Percentiles rank a stretch among this genome's conserved stretches.
These are phyloP conservation scores for Gossypium gossypioides DNA, from an alignment of 441 rosid genomes.

Conservation along the genomic window DNA sequence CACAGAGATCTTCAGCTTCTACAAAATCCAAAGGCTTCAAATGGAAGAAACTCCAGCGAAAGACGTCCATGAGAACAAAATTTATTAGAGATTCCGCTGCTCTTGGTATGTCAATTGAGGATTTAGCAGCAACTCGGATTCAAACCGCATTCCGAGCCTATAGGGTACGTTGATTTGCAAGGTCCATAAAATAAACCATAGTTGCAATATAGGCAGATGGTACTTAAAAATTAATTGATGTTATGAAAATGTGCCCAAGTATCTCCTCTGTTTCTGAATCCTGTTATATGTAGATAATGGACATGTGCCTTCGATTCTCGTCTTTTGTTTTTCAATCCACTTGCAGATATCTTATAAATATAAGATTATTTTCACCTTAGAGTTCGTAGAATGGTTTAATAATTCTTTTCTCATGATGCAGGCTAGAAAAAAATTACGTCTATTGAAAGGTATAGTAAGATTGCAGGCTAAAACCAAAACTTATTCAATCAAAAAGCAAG, in stretches of 20 bases:
- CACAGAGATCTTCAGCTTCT: slow-evolving; percentile 43
- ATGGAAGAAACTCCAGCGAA: slow-evolving; percentile 36
- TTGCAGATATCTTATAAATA: neutral
- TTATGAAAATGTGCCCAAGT: neutral
- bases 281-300: neutral
- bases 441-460: slow-evolving; percentile 51
- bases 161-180: slow-evolving; percentile 33
- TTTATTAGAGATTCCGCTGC: slow-evolving; percentile 21
- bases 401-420: slow-evolving; percentile 24
- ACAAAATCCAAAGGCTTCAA: slow-evolving; percentile 49
- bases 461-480: slow-evolving; percentile 41
- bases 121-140: slow-evolving; percentile 72
- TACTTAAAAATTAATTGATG: neutral
- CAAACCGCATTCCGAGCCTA: slow-evolving; percentile 80
- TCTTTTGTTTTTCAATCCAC: neutral
- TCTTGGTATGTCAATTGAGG: slow-evolving; percentile 46
- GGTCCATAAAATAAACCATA: neutral
- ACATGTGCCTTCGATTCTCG: slow-evolving; percentile 5
- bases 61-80: slow-evolving; percentile 19
- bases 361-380: neutral
- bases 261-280: neutral
- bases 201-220: neutral
- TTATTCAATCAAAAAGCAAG: slow-evolving; percentile 50
- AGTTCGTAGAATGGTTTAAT: neutral
- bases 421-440: slow-evolving; percentile 67